A percentile compares a stretch with the other conserved stretches of the same genome.
phyloP scores from a whole-genome alignment of 2,329 filamentous ascomycete species.

The Juglanconis sp. region DNA sequence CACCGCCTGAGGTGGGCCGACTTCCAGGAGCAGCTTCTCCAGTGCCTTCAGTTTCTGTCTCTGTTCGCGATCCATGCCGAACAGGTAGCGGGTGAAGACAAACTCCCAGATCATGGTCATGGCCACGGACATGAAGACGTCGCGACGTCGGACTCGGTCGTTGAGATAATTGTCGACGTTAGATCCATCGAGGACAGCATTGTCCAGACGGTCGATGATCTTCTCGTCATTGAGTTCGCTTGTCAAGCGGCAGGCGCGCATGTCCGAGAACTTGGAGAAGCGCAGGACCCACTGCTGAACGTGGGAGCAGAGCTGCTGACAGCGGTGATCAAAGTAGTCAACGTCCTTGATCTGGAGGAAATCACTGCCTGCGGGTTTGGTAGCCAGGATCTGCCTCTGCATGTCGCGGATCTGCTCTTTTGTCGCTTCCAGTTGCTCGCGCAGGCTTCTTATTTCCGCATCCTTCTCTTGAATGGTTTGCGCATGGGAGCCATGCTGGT shows the following conservation, averaged over 20 bases:
- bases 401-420: slow-evolving; percentile 58
- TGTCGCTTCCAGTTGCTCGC: slow-evolving; percentile 72
- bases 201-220: slow-evolving; percentile 90
- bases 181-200: slow-evolving; percentile 87
- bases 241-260: slow-evolving; percentile 78
- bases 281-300: slow-evolving; percentile 97
- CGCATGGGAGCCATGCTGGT: slow-evolving; percentile 59
- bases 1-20: slow-evolving; percentile 83
- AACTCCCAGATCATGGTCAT: slow-evolving; percentile 99
- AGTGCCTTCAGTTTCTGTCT: slow-evolving; percentile 94
- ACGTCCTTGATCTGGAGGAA: slow-evolving; percentile 82
- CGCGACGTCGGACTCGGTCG: slow-evolving; percentile 82
- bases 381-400: slow-evolving; percentile 55
- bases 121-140: slow-evolving; percentile 97
- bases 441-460: slow-evolving; percentile 74
- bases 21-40: slow-evolving; percentile 86
- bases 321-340: slow-evolving; percentile 92
- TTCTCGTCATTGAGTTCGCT: slow-evolving; percentile 87
- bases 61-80: slow-evolving; percentile 97
- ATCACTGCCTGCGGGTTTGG: slow-evolving; percentile 58
- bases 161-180: slow-evolving; percentile 85
- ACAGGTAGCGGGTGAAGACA: slow-evolving; percentile 95
- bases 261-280: slow-evolving; percentile 97
- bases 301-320: slow-evolving; percentile 91
- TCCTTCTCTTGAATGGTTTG: slow-evolving; percentile 77